Conservation (phyloP, 345 rosid species). For the Gynandropsis gynandra region DNA sequence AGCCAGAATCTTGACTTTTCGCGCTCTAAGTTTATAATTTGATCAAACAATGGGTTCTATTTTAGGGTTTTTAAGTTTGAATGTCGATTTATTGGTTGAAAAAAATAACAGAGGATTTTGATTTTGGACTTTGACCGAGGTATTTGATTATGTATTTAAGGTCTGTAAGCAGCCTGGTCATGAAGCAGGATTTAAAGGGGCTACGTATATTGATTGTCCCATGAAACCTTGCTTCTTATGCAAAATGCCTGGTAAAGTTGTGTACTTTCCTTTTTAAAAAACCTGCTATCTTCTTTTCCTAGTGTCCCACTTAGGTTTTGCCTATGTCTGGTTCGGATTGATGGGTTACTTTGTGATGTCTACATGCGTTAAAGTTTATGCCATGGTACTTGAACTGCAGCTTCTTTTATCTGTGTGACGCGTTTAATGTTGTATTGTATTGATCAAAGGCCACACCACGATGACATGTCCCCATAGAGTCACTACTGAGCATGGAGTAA, state of each 20-base stretch:
- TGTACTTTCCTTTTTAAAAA: no score
- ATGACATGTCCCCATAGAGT: constrained; percentile 81
- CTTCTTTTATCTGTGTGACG: background rate
- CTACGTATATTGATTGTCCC: constrained; percentile 87
- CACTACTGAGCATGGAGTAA: constrained; percentile 50
- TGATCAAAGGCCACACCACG: constrained; percentile 74
- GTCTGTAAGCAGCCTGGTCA: constrained; percentile 87
- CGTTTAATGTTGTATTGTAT: constrained; percentile 2
- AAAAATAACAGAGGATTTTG: background rate
- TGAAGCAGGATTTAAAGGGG: constrained; percentile 95
- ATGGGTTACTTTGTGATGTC: background rate
- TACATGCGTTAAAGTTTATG: background rate
- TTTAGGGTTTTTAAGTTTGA: no score
- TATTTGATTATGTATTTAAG: constrained; percentile 30
- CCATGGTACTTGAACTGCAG: no score
- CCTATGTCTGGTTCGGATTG: background rate
- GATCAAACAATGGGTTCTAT: background rate
- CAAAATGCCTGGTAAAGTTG: constrained; percentile 77
- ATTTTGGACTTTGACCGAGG: background rate
- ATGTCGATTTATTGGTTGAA: no score
- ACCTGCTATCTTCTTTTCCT: no score
- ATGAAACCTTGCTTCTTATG: constrained; percentile 97
- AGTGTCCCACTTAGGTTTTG: background rate
- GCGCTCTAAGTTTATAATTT: no score
- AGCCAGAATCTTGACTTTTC: no score